Percentiles rank a stretch among this genome's conserved stretches.
Conservation (phyloP, 345 rosid genomes). For the Ricinus communis region DNA sequence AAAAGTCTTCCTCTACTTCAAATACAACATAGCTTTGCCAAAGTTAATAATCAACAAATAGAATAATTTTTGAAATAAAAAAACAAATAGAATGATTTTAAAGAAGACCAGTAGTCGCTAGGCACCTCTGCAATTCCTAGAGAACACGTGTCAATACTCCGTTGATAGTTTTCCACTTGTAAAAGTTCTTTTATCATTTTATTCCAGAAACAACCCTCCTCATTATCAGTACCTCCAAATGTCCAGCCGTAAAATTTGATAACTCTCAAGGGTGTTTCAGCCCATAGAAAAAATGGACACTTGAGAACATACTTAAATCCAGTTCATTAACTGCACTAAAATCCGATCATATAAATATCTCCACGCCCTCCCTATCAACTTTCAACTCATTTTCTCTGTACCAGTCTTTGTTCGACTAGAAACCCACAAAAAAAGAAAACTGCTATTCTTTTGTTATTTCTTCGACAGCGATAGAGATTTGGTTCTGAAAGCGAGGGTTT, state of each 20-base stretch:
- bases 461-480: not conserved
- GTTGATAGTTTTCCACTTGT: too few species aligned
- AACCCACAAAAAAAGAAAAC: not conserved
- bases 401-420: slow-evolving; percentile 13
- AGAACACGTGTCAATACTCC: too few species aligned
- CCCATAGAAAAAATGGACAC: not conserved
- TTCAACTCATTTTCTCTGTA: not conserved
- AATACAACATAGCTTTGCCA: too few species aligned
- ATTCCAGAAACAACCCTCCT: too few species aligned
- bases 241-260: not conserved
- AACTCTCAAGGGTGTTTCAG: not conserved
- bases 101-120: too few species aligned
- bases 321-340: slow-evolving; percentile 2
- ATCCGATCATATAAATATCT: slow-evolving; percentile 27
- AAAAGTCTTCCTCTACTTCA: too few species aligned
- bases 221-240: too few species aligned
- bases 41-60: too few species aligned
- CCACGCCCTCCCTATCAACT: not conserved
- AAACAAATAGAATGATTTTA: too few species aligned
- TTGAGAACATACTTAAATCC: not conserved
- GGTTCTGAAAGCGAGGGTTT: not conserved
- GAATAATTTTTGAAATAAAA: too few species aligned
- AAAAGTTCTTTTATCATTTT: too few species aligned
- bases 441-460: not conserved
- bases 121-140: too few species aligned